Evolutionary conservation across 1,284 basidiomycete species (phyloP), one percentile per base, ranked within the genome.

Genomic region (Hypsizygus ulmarius): DNA sequence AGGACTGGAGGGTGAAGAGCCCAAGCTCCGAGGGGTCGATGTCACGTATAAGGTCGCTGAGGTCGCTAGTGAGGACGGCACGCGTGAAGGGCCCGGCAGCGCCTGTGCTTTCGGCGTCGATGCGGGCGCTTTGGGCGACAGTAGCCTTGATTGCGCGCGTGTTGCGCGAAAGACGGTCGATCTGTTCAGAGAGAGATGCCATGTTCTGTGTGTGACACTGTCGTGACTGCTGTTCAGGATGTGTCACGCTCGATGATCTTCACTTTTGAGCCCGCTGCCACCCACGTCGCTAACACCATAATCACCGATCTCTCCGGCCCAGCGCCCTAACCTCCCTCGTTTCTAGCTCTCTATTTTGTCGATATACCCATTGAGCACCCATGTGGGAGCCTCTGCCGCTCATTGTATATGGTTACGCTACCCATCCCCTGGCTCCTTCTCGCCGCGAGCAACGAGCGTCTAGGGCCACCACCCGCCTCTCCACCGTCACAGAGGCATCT

Each of bases 391-490:
- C 87, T 19, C 74, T 90, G 35, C 84, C 87, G 1, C 75, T 84
- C 67, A 88, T 91, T 59, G 77, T 89, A 21, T 91, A 91, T 63
- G 88, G 89, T 40, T 90, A 90, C 67, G 88, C 88, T 15, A 78
- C 87, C 49, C 87, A 91, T 56, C 87, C 88, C 7, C 75, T 91
- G 34, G 77, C 80, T 1, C 84, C 85, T 3, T 81, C 82, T 46
- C 83, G 84, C 53, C 76, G 86, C 41, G 86, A 90, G 59, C 86
- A 84, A 25, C 75, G 82, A 48, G 70, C 81, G 39, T 86, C 85
- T 1, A 73, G 21, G 21, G 21, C 59, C 59, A 75, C 82, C 16
- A 81, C 72, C 46, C 77, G 83, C 36, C 74, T 81, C 47, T 89
- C 86, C 1, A 82, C 78, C 0, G 81, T 84, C 53, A 87, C 86